These are phyloP conservation scores for Ceratobasidium sp. DNA, from an alignment of 1,284 basidiomycete genomes.

Conservation along the genomic window DNA sequence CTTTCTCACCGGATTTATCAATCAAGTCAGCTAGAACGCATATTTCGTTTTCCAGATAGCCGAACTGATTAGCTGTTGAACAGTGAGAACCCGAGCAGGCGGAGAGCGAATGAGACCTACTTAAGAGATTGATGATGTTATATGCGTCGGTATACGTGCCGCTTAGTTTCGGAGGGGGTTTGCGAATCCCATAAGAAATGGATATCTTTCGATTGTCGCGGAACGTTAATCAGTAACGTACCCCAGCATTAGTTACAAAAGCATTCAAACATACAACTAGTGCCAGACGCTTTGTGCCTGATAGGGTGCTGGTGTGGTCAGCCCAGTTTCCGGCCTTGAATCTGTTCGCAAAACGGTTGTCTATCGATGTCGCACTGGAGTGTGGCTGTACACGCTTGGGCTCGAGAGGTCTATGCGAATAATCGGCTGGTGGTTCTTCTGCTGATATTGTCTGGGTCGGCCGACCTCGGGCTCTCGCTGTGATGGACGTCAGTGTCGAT, in stretches of 20 bases:
- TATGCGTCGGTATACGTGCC: slow-evolving; percentile 10
- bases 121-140: slow-evolving; percentile 9
- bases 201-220: neutral
- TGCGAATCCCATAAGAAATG: neutral
- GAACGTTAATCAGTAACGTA: neutral
- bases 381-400: too few species aligned
- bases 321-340: neutral
- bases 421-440: too few species aligned
- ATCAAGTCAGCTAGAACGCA: slow-evolving; percentile 27
- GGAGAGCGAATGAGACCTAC: neutral
- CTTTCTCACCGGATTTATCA: neutral
- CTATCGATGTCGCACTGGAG: too few species aligned
- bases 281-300: neutral
- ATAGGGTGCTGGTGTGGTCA: neutral
- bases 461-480: too few species aligned
- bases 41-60: slow-evolving; percentile 4
- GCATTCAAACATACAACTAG: neutral
- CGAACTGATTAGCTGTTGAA: neutral
- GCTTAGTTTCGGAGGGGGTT: neutral
- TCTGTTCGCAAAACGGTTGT: too few species aligned
- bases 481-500: too few species aligned
- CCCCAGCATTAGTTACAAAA: neutral
- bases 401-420: too few species aligned
- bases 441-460: too few species aligned
- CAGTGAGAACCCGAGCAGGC: neutral